Percentiles rank a stretch among this genome's conserved stretches.
Conservation (phyloP, 2,329 filamentous ascomycete genomes). For the Xylaria sp. region DNA sequence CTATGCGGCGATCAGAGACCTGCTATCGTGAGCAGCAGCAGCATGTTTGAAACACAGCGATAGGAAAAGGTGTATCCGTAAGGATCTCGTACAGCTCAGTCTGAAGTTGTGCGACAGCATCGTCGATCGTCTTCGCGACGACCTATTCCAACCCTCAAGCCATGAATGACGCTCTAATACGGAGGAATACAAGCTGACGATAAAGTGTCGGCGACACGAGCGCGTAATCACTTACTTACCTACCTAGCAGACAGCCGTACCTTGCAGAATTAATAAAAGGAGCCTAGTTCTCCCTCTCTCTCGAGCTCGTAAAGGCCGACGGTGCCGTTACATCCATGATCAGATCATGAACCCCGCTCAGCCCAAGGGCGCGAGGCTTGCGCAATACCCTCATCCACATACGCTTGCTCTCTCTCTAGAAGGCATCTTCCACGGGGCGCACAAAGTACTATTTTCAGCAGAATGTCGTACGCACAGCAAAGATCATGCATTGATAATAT, state of each 20-base stretch:
- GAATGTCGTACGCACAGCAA: not conserved
- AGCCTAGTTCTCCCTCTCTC: not conserved
- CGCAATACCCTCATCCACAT: not conserved
- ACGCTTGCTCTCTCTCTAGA: too few relatives aligned
- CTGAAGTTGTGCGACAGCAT: too few relatives aligned
- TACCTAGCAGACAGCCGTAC: constrained; percentile 4
- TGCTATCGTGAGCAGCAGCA: too few relatives aligned
- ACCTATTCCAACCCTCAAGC: too few relatives aligned
- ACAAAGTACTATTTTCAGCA: not conserved
- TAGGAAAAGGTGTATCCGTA: too few relatives aligned
- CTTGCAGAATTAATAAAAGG: constrained; percentile 11
- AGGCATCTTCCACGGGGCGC: not conserved
- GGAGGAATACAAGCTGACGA: not conserved
- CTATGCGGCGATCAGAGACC: not conserved
- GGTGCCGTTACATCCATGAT: not conserved
- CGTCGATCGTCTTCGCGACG: too few relatives aligned
- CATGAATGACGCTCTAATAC: too few relatives aligned
- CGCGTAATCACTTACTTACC: not conserved
- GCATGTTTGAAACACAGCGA: too few relatives aligned
- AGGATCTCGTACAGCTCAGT: too few relatives aligned
- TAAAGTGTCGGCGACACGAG: not conserved
- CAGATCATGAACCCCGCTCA: constrained; percentile 11
- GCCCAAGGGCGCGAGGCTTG: constrained; percentile 4
- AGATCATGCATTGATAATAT: constrained; percentile 4
- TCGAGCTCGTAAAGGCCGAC: not conserved